Conservation (phyloP, 2,329 filamentous ascomycete genomes). For the Microcyclospora pomicola region DNA sequence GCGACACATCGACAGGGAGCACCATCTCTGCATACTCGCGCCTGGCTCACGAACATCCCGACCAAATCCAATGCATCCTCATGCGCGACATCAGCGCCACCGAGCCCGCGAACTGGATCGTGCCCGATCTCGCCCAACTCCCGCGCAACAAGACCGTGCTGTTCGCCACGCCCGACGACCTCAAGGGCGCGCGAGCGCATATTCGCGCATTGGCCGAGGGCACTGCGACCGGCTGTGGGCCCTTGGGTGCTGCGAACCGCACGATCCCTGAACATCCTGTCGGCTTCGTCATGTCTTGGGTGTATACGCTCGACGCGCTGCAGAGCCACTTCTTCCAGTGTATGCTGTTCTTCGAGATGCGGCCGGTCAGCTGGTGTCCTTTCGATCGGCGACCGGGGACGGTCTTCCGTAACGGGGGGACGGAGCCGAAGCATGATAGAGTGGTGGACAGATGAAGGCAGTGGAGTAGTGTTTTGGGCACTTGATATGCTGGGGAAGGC, state of each 20-base stretch:
- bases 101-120: slow-evolving; percentile 10
- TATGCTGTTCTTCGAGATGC: not conserved
- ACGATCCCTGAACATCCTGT: not conserved
- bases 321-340: not conserved
- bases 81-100: slow-evolving; percentile 12
- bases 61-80: slow-evolving; percentile 15
- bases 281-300: not conserved
- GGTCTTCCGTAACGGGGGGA: not conserved
- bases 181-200: slow-evolving; percentile 1
- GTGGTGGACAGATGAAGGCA: no score
- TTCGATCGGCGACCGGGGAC: slow-evolving; percentile 2
- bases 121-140: slow-evolving; percentile 4
- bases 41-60: slow-evolving; percentile 5
- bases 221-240: not conserved
- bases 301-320: not conserved
- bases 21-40: slow-evolving; percentile 8
- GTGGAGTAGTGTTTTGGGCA: no score
- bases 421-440: slow-evolving; percentile 1
- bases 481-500: no score
- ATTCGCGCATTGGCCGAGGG: not conserved
- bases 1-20: slow-evolving; percentile 12
- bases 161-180: slow-evolving; percentile 8
- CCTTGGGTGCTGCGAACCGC: not conserved
- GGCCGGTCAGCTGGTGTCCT: slow-evolving; percentile 2
- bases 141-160: slow-evolving; percentile 6